Evolutionary conservation across 2,329 filamentous ascomycete species (phyloP), one percentile per base, ranked within the genome.

Genomic region (Ceratocystis smalleyi): DNA sequence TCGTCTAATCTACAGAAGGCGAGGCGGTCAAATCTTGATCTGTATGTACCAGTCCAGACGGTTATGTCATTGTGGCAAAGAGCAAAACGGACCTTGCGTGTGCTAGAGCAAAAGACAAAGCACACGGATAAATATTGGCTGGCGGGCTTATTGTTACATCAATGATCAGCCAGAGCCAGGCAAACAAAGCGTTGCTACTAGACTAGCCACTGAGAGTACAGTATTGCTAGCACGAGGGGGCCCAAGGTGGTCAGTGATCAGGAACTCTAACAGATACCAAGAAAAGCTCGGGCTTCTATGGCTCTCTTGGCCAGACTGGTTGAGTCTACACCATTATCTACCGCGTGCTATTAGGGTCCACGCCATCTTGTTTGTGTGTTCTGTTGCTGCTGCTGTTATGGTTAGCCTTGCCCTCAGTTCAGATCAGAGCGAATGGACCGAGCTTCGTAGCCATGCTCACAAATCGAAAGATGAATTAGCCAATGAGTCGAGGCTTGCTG

Each of bases 381-480:
- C 7, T 24, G 19, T n/a, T 24, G 47, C 3, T 3, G 45, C 0
- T 19, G 19, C 17, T 19, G 45, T 22, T 47, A 22, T 22, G 17
- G 55, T 32, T 43, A 8, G 24, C 51, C 45, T 15, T n/a, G n/a
- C 30, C 27, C 35, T 32, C 35, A 43, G 60, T 27, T 55, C 40
- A 32, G 24, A 45, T 40, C 57, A 27, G 63, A 22, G 19, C 32
- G 24, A 49, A 27, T 47, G 55, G 63, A 61, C 54, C 59, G 60
- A 45, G 43, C 47, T 49, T 45, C 43, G 45, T 47, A 15, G 10
- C 30, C 30, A 65, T 32, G 45, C n/a, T 43, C 30, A 59, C 57
- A 24, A 43, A 59, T 8, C 40, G 40, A 64, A 64, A 64, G 30
- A 27, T 35, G 55, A 10, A 17, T 43, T 61, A 40, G 59, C 59